Percentiles rank a stretch among this genome's conserved stretches.
phyloP scores from a whole-genome alignment of 768 basidiomycete genomes.

The Boletus eberwhitei region DNA sequence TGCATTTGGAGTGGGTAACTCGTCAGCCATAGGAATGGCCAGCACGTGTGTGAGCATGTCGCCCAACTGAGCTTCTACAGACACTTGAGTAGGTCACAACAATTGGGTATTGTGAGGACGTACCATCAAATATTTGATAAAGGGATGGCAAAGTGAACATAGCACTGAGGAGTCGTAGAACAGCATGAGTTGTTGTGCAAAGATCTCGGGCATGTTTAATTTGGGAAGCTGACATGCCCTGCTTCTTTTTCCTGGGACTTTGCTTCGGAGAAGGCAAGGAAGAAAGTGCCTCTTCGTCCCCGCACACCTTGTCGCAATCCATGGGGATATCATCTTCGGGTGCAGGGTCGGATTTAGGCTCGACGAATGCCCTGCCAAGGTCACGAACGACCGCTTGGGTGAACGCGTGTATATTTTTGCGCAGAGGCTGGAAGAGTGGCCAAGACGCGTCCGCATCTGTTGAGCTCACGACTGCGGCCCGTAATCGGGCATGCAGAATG shows the following conservation, averaged over 20 bases:
- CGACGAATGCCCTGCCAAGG: constrained; percentile 57
- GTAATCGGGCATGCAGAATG: constrained; percentile 61
- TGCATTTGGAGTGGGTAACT: constrained; percentile 76
- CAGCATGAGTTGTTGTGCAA: constrained; percentile 68
- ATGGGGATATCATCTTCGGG: constrained; percentile 23
- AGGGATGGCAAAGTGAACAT: constrained; percentile 60
- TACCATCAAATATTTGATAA: constrained; percentile 61
- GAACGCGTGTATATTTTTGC: constrained; percentile 50
- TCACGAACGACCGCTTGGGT: constrained; percentile 65
- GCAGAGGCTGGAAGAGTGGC: constrained; percentile 70
- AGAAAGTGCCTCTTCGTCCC: constrained; percentile 28
- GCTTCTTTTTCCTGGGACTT: constrained; percentile 54
- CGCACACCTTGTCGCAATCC: constrained; percentile 21
- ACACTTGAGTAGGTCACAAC: constrained; percentile 4
- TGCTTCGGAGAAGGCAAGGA: constrained; percentile 65
- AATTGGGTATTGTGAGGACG: constrained; percentile 14
- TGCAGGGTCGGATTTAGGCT: constrained; percentile 40
- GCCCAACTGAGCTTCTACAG: constrained; percentile 54
- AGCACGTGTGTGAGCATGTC: constrained; percentile 61
- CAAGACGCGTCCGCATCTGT: constrained; percentile 60
- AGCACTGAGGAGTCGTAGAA: constrained; percentile 60
- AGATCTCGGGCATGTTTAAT: constrained; percentile 78
- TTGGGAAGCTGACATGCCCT: constrained; percentile 73
- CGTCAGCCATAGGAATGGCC: constrained; percentile 66
- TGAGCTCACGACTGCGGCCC: constrained; percentile 38